These are phyloP conservation scores for Vanrija humicola DNA, from an alignment of 1,284 basidiomycete genomes.

Conservation along the genomic window DNA sequence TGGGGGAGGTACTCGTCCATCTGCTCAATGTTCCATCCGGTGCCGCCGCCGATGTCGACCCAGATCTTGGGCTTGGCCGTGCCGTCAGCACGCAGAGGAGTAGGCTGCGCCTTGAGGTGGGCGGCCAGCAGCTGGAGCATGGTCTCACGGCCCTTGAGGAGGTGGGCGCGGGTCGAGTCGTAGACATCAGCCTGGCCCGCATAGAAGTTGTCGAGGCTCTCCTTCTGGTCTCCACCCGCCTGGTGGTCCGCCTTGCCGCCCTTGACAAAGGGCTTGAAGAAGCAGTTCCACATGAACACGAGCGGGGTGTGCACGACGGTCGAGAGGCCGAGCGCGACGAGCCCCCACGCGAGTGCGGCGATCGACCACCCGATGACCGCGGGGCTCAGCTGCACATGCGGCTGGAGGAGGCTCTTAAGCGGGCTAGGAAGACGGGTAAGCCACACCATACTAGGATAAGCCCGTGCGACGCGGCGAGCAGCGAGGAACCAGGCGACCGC, in stretches of 20 bases:
- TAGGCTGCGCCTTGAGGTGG: slow-evolving; percentile 57
- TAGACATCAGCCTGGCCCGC: slow-evolving; percentile 67
- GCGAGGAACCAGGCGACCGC: neutral
- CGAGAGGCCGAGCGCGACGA: slow-evolving; percentile 21
- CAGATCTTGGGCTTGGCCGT: slow-evolving; percentile 55
- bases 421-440: slow-evolving; percentile 14
- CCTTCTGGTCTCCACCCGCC: slow-evolving; percentile 38
- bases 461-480: neutral
- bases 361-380: slow-evolving; percentile 26
- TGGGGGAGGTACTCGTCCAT: slow-evolving; percentile 68
- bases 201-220: slow-evolving; percentile 57
- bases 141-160: slow-evolving; percentile 66
- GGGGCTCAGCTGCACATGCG: slow-evolving; percentile 16
- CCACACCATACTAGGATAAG: neutral
- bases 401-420: slow-evolving; percentile 24
- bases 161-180: slow-evolving; percentile 59
- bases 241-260: slow-evolving; percentile 16
- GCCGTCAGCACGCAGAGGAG: slow-evolving; percentile 4
- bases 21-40: slow-evolving; percentile 76
- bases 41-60: slow-evolving; percentile 80
- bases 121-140: slow-evolving; percentile 67
- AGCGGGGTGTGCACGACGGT: slow-evolving; percentile 27
- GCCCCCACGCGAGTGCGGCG: slow-evolving; percentile 17
- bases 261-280: slow-evolving; percentile 50
- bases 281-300: slow-evolving; percentile 49